These are phyloP conservation scores for Ensete ventricosum DNA, from an alignment of 176 grass and related monocot species.

Conservation along the genomic window DNA sequence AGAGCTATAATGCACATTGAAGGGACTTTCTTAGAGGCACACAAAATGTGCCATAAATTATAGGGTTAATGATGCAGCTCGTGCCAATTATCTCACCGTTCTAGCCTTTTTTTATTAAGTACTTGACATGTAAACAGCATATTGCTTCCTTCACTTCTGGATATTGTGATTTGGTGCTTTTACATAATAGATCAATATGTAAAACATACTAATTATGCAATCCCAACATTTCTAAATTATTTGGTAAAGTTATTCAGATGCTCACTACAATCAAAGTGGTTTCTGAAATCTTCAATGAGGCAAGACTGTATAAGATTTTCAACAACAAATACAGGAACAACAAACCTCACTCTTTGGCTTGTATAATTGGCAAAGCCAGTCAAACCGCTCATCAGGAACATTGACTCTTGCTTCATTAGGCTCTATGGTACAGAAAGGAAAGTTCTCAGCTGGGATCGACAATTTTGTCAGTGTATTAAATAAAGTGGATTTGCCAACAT, in stretches of 20 bases:
- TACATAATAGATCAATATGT: background rate
- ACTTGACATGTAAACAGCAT: background rate
- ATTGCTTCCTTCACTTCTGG: background rate
- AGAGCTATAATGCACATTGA: background rate
- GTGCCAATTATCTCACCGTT: background rate
- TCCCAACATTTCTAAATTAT: background rate
- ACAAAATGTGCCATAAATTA: background rate
- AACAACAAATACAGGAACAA: conserved; percentile 11
- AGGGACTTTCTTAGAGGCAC: background rate
- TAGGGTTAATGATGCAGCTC: too few species aligned
- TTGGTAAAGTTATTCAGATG: background rate
- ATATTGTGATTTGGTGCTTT: background rate
- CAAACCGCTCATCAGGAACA: conserved; percentile 89
- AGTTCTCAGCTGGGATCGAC: conserved; percentile 91
- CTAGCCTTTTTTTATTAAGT: background rate
- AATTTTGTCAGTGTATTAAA: conserved; percentile 96
- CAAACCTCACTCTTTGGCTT: conserved; percentile 96
- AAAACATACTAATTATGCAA: background rate
- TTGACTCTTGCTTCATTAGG: conserved; percentile 86
- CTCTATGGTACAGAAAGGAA: conserved; percentile 97
- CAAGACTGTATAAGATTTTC: background rate
- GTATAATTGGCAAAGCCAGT: conserved; percentile 87
- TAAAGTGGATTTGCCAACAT: conserved; percentile 97
- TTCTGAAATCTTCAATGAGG: background rate
- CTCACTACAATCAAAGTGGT: background rate